Base-by-base conservation (phyloP, 2,329 filamentous ascomycete genomes). In the Bipolaris cookei region DNA sequence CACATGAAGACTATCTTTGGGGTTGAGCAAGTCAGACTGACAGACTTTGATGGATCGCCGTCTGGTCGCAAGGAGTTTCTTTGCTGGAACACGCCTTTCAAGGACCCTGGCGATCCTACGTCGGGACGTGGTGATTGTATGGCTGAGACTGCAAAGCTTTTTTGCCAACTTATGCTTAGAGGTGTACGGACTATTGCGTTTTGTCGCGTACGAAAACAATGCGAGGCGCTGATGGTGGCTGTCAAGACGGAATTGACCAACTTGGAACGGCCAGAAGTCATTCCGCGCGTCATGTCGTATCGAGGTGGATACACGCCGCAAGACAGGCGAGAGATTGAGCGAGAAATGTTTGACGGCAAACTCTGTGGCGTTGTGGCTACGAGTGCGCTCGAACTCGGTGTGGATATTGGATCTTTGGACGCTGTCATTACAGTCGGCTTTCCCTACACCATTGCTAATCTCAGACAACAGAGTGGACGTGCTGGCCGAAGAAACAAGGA, bases 1-100 rank as follows among this genome's bases (percentile, higher is more conserved):
- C 95, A 99, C 73, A 98, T 99, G 85, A 88, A 88, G 75, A 91
- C 91, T 0, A 90, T 99, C n/a, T 97, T 98, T 65, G 94, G 94
- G 0, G 84, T 97, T 6, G 85, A 92, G 0, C 82, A 93, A 62
- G 91, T 97, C 13, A 86, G 84, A 56, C 77, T 98, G 42, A 89
- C 94, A 0, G 92, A 97, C 70, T 93, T 90, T 69, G 95, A 99
- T 71, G 95, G 95, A 1, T 97, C 93, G 0, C 95, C 95, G 0
- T 92, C 92, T 5, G 92, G 94, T 0, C 84, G 92, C 20, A 98
- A 98, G 73, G 94, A 98, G 69, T 98, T 98, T 56, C 72, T 99
- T 6, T 98, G 93, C 76, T 99, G 95, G 95, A 98, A 99, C 68
- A 97, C 94, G 0, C 95, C 95, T 0, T 97, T 87, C 76, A 96